A percentile compares a stretch with the other conserved stretches of the same genome.
phyloP scores from a whole-genome alignment of 1,284 basidiomycete genomes.

The Phellopilus nigrolimitatus region DNA sequence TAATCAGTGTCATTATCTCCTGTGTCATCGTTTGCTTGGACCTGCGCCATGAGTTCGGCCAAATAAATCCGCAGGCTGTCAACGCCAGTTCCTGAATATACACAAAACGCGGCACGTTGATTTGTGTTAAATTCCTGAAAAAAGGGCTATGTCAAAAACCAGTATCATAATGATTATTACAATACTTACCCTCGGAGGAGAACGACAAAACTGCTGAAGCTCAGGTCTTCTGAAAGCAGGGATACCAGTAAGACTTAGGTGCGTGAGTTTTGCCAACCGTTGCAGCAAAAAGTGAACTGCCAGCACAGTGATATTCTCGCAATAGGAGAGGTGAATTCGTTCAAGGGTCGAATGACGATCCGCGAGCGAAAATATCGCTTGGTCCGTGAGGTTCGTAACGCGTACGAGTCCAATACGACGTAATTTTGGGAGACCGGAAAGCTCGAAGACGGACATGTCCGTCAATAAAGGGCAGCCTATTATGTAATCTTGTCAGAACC shows the following conservation, averaged over 20 bases:
- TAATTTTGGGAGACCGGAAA: conserved; percentile 85
- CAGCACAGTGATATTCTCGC: conserved; percentile 90
- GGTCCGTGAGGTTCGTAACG: conserved; percentile 89
- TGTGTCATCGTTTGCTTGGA: conserved; percentile 40
- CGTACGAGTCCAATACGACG: conserved; percentile 94
- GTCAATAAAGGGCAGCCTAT: conserved; percentile 85
- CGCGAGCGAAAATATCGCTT: conserved; percentile 85
- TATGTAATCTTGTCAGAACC: conserved; percentile 11
- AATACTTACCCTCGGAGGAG: conserved; percentile 73
- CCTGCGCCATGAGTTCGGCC: conserved; percentile 61
- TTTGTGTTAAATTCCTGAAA: conserved; percentile 87
- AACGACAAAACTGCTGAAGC: conserved; percentile 86
- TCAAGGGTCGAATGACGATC: conserved; percentile 83
- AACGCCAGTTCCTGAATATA: conserved; percentile 93
- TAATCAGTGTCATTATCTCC: conserved; percentile 67
- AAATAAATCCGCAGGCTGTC: conserved; percentile 78
- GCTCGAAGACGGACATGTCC: conserved; percentile 90
- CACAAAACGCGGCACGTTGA: conserved; percentile 93
- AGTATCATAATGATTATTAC: not conserved
- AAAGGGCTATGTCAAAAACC: not conserved
- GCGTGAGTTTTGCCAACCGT: conserved; percentile 84
- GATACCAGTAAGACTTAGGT: conserved; percentile 95
- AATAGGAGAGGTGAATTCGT: conserved; percentile 95
- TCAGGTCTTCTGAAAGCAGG: conserved; percentile 84
- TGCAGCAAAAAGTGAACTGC: conserved; percentile 90